These are phyloP conservation scores for Alternaria sp. DNA, from an alignment of 2,329 filamentous ascomycete genomes.

Conservation along the genomic window DNA sequence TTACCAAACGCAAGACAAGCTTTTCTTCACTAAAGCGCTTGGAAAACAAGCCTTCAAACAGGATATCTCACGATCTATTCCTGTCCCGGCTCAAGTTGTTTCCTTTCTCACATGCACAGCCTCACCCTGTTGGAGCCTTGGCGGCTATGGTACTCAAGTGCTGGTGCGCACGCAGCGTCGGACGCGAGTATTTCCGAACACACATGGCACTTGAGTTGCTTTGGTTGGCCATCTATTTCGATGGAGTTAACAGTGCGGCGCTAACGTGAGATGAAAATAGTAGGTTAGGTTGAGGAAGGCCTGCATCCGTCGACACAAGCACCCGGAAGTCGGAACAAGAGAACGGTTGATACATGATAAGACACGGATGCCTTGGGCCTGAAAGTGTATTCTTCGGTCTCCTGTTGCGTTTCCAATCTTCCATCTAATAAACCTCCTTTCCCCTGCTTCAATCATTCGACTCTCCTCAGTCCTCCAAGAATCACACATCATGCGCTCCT, in stretches of 20 bases:
- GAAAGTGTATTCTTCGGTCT: neutral
- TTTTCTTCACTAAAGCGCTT: neutral
- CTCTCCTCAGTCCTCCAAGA: neutral
- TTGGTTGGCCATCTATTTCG: conserved; percentile 21
- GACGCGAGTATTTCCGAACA: conserved; percentile 22
- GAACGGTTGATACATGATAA: neutral
- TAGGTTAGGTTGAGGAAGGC: conserved; percentile 6
- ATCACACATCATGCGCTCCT: conserved; percentile 31
- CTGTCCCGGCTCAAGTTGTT: neutral
- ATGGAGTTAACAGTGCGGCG: conserved; percentile 18
- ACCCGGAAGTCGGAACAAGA: neutral
- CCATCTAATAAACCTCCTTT: conserved; percentile 14
- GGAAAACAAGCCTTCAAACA: neutral
- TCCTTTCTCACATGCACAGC: conserved; percentile 13
- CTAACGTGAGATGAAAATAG: conserved; percentile 12
- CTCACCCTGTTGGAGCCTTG: conserved; percentile 10
- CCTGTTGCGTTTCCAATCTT: neutral
- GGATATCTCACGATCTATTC: neutral
- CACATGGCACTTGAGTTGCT: conserved; percentile 17
- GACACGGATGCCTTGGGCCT: neutral
- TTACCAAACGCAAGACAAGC: neutral
- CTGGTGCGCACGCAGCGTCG: conserved; percentile 15
- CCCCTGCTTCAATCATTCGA: neutral
- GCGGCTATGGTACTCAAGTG: conserved; percentile 8
- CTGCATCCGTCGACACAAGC: conserved; percentile 9